A percentile compares a stretch with the other conserved stretches of the same genome.
phyloP scores from a whole-genome alignment of 306 rosid genomes.

The Trifolium fragiferum region DNA sequence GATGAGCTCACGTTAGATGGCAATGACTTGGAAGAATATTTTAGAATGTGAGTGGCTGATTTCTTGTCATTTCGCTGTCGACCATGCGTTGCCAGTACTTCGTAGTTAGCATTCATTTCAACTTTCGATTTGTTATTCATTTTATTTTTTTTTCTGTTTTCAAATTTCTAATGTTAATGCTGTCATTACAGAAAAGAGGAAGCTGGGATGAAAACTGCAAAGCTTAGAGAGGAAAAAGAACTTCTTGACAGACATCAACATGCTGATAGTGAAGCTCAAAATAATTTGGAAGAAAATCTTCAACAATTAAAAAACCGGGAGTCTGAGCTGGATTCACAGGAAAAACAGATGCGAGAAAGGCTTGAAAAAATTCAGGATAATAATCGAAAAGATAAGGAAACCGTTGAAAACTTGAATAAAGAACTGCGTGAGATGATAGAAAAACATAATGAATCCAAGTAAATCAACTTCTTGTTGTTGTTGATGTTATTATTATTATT shows the following conservation, averaged over 20 bases:
- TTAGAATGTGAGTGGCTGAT: conserved; percentile 71
- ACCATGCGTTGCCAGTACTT: conserved; percentile 3
- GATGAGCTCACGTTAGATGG: conserved; percentile 71
- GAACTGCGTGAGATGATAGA: conserved; percentile 76
- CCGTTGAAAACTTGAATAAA: conserved; percentile 58
- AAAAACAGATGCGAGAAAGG: conserved; percentile 75
- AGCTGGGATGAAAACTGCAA: conserved; percentile 95
- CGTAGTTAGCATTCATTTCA: conserved; percentile 5
- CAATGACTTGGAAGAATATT: conserved; percentile 75
- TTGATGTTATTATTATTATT: background rate
- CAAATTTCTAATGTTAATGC: conserved; percentile 35
- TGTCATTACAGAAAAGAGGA: conserved; percentile 81
- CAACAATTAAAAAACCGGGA: conserved; percentile 81
- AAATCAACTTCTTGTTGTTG: conserved; percentile 34
- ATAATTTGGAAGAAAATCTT: conserved; percentile 92
- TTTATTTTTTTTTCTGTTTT: background rate
- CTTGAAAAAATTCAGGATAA: conserved; percentile 66
- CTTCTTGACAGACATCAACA: conserved; percentile 89
- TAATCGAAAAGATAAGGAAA: conserved; percentile 63
- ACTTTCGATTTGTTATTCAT: conserved; percentile 1
- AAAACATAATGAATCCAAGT: conserved; percentile 81
- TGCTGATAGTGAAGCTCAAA: conserved; percentile 91
- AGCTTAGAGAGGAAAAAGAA: conserved; percentile 93
- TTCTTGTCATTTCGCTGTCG: conserved; percentile 12
- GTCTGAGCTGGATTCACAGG: conserved; percentile 74